These are phyloP conservation scores for Massariosphaeria phaeospora DNA, from an alignment of 495 filamentous ascomycete species.

Conservation along the genomic window DNA sequence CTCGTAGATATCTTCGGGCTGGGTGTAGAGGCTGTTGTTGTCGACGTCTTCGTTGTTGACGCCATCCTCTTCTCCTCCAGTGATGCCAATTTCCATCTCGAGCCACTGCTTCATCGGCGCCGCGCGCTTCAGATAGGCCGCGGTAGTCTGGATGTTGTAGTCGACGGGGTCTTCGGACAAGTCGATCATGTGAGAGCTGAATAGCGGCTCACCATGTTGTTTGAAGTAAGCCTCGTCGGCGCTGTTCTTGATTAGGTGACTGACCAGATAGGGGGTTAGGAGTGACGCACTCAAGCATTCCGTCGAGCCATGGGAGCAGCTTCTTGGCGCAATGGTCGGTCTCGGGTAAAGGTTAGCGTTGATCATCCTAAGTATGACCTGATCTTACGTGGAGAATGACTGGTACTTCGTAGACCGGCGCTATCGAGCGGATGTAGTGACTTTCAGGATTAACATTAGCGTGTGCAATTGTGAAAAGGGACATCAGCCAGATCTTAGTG, in stretches of 20 bases:
- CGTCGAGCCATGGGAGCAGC: constrained; percentile 72
- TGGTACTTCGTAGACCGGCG: constrained; percentile 81
- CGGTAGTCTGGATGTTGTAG: constrained; percentile 85
- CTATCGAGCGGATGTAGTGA: constrained; percentile 87
- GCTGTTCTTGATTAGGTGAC: too few species aligned
- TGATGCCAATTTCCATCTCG: constrained; percentile 97
- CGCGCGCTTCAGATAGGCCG: constrained; percentile 74
- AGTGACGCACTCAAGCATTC: constrained; percentile 43
- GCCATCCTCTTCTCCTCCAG: constrained; percentile 93
- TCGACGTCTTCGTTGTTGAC: constrained; percentile 84
- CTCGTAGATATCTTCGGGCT: constrained; percentile 88
- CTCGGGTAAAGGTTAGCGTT: too few species aligned
- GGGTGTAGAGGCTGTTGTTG: constrained; percentile 95
- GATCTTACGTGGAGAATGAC: constrained; percentile 65
- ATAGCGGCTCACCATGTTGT: constrained; percentile 81
- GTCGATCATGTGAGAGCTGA: constrained; percentile 97
- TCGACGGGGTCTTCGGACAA: constrained; percentile 82
- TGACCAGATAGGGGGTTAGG: not conserved
- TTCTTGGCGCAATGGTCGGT: constrained; percentile 59
- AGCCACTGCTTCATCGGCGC: constrained; percentile 97
- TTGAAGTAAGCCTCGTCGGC: constrained; percentile 92
- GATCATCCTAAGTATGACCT: too few species aligned
- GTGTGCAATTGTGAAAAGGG: too few species aligned
- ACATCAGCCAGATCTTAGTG: too few species aligned
- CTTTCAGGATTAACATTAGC: too few species aligned